Conservation (phyloP, 148 eudicot genomes). For the Limonium bicolor region DNA sequence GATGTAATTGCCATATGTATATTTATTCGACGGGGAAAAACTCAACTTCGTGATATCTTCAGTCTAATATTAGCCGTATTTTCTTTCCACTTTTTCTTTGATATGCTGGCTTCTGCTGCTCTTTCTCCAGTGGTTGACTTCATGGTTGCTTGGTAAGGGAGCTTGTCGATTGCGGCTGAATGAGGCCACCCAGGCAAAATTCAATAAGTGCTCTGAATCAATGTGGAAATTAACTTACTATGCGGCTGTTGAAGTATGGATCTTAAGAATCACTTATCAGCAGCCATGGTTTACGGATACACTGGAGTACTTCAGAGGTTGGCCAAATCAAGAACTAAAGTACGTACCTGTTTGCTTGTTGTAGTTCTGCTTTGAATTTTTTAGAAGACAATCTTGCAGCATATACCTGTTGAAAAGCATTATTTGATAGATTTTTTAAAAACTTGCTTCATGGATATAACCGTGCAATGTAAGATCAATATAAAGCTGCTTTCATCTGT, state of each 20-base stretch:
- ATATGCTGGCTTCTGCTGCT: slow-evolving; percentile 1
- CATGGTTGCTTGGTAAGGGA: slow-evolving; percentile 41
- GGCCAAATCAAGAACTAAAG: slow-evolving; percentile 85
- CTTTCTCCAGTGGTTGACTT: slow-evolving; percentile 49
- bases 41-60: too few relatives aligned
- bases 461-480: too few relatives aligned
- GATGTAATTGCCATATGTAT: too few relatives aligned
- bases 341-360: slow-evolving; percentile 19
- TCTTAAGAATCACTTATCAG: slow-evolving; percentile 29
- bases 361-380: too few relatives aligned
- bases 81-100: neutral
- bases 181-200: slow-evolving; percentile 33
- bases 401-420: too few relatives aligned
- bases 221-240: slow-evolving; percentile 91
- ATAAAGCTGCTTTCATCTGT: too few relatives aligned
- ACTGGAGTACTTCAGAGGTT: slow-evolving; percentile 49
- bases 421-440: too few relatives aligned
- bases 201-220: slow-evolving; percentile 72
- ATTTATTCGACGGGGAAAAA: too few relatives aligned
- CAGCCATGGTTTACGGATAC: slow-evolving; percentile 70
- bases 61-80: too few relatives aligned
- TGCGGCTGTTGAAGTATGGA: slow-evolving; percentile 46
- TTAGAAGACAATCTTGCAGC: too few relatives aligned
- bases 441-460: too few relatives aligned
- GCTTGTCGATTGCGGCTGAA: slow-evolving; percentile 27